Percentiles rank a stretch among this genome's conserved stretches.
Conservation (phyloP, 345 rosid genomes). For the Adansonia digitata region DNA sequence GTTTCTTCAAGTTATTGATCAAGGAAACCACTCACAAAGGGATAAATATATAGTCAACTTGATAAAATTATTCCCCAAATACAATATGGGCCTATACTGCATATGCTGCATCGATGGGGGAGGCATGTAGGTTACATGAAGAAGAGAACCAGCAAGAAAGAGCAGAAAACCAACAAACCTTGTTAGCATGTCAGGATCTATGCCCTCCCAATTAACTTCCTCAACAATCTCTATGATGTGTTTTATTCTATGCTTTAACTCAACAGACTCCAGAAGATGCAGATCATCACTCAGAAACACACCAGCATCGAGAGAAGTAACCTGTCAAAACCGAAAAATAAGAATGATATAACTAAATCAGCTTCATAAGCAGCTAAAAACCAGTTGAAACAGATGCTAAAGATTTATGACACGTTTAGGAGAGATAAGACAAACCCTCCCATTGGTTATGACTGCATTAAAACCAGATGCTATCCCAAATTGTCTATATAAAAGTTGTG, state of each 20-base stretch:
- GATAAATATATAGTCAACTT: not conserved
- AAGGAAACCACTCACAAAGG: not conserved
- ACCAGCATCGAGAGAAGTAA: conserved; percentile 54
- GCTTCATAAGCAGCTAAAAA: not conserved
- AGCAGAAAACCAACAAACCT: conserved; percentile 45
- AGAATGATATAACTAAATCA: not conserved
- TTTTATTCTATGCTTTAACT: conserved; percentile 74
- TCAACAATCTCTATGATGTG: conserved; percentile 74
- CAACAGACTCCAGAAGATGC: conserved; percentile 80
- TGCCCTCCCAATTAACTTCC: conserved; percentile 70
- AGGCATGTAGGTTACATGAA: not conserved
- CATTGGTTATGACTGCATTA: conserved; percentile 81
- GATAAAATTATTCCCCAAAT: not conserved
- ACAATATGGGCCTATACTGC: not conserved
- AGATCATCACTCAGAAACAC: conserved; percentile 80
- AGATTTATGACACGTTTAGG: not conserved
- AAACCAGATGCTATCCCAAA: conserved; percentile 60
- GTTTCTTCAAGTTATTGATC: not conserved
- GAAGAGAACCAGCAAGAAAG: not conserved
- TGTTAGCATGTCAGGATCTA: conserved; percentile 83
- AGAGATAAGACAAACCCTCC: conserved; percentile 59
- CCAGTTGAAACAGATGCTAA: not conserved
- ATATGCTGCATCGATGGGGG: not conserved
- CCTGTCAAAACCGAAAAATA: conserved; percentile 35
- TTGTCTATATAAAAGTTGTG: conserved; percentile 52